Evolutionary conservation across 805 yeast genomes (phyloP).

Genomic region (Pichia scutulata): DNA sequence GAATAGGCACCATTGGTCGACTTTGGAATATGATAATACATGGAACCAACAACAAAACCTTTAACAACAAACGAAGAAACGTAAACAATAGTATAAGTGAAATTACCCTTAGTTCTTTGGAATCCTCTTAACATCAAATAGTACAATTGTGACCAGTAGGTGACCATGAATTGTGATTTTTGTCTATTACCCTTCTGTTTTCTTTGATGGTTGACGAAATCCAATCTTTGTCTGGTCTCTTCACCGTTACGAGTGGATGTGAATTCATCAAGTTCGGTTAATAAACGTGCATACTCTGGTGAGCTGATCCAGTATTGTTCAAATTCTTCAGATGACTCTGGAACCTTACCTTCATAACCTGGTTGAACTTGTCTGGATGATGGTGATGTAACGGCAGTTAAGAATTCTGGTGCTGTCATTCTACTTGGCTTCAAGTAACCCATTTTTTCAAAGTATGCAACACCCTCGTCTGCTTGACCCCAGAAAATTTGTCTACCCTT

Average conservation of each 20-base stretch:
- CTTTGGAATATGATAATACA: slow-evolving; percentile 20
- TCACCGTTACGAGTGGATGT: slow-evolving; percentile 25
- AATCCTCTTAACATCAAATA: slow-evolving; percentile 48
- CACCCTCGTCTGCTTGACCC: slow-evolving; percentile 52
- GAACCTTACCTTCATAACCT: slow-evolving; percentile 35
- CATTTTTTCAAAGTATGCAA: slow-evolving; percentile 51
- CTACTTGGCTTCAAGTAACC: slow-evolving; percentile 36
- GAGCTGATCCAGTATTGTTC: slow-evolving; percentile 51
- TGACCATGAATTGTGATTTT: slow-evolving; percentile 32
- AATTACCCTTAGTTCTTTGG: slow-evolving; percentile 49
- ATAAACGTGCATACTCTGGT: slow-evolving; percentile 38
- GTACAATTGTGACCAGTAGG: slow-evolving; percentile 42
- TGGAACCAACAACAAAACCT: slow-evolving; percentile 54
- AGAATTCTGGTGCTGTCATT: slow-evolving; percentile 21
- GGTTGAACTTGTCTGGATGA: slow-evolving; percentile 8
- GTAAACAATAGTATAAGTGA: slow-evolving; percentile 42
- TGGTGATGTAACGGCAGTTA: slow-evolving; percentile 17
- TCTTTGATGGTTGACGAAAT: slow-evolving; percentile 26
- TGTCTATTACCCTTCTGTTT: slow-evolving; percentile 35
- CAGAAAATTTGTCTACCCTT: slow-evolving; percentile 56
- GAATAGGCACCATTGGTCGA: slow-evolving; percentile 27
- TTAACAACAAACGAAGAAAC: slow-evolving; percentile 45
- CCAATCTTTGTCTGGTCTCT: slow-evolving; percentile 27
- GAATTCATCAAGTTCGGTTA: slow-evolving; percentile 30
- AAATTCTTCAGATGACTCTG: slow-evolving; percentile 57